Base-by-base conservation (phyloP, 331 rosid genomes). In the Telfairia occidentalis region DNA sequence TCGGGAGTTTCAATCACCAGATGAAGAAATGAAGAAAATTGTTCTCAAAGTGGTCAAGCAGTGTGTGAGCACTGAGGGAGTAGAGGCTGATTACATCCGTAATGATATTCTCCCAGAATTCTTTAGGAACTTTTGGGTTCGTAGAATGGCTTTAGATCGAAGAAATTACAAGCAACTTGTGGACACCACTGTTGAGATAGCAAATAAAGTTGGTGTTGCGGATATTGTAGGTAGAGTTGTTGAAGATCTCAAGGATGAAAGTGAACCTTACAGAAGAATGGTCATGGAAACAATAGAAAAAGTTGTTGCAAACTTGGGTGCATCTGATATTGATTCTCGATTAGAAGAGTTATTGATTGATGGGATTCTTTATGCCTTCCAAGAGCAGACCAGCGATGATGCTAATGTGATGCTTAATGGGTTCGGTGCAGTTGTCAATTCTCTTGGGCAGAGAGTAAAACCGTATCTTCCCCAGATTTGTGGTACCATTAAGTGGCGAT, bases 361-460 rank as follows among this genome's bases (percentile, higher is more conserved):
- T 80, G 90, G 97, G 38, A 85, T 92, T 81, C 97, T 90, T 1
- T 92, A 92, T 49, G 98, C 98, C 53, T 92, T 92, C 88, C 97
- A 92, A 92, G 98, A 92, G 87, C 98, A 92, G 89, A 92, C 97
- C 78, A 92, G 97, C 54, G 98, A 92, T 60, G 92, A 90, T 85
- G 98, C 96, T 23, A 90, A 92, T 75, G 98, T 85, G 53, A 92
- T 92, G 96, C 97, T 90, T 82, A 92, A 92, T 45, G 96, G 98
- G 77, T 92, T 92, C 53, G 98, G 97, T 13, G 97, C 97, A 2
- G 98, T 92, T 69, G 96, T 92, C 30, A 92, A 92, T 82, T 78
- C 96, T 26, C 97, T 92, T 40, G 98, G 98, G 77, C 96, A 80
- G 89, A 87, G 91, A 78, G 98, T 92, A 58, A 90, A 89, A 73